These are phyloP conservation scores for Phytophthora constricta DNA, from an alignment of 352 stramenopile species.

Conservation along the genomic window DNA sequence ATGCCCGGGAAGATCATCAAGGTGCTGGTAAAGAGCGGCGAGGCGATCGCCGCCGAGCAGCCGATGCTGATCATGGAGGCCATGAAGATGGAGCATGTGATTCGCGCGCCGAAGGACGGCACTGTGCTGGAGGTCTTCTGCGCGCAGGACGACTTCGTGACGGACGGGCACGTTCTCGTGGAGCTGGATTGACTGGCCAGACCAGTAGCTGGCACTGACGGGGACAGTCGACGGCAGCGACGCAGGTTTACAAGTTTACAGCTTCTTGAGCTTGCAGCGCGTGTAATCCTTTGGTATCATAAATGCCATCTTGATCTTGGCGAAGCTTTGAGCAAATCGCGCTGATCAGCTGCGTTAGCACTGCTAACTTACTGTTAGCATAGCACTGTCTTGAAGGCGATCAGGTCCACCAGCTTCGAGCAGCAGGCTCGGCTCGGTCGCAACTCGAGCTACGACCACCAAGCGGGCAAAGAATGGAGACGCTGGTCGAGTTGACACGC, in stretches of 20 bases:
- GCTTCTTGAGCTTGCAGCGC: neutral
- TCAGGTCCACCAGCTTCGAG: too few species aligned
- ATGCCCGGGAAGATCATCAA: conserved; percentile 97
- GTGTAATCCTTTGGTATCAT: too few species aligned
- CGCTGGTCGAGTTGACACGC: too few species aligned
- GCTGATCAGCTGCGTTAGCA: too few species aligned
- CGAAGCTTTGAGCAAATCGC: too few species aligned
- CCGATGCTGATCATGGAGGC: conserved; percentile 95
- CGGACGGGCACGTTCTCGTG: conserved; percentile 76
- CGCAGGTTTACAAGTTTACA: neutral
- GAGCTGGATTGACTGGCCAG: conserved; percentile 56
- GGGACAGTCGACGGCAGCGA: too few species aligned
- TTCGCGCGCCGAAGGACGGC: conserved; percentile 75
- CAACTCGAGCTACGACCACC: too few species aligned
- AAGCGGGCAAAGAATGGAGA: too few species aligned
- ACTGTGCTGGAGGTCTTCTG: conserved; percentile 77
- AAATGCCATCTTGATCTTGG: too few species aligned
- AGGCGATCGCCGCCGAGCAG: conserved; percentile 89
- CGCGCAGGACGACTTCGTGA: conserved; percentile 78
- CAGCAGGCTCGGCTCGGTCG: too few species aligned
- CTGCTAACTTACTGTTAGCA: too few species aligned
- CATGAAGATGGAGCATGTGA: conserved; percentile 98
- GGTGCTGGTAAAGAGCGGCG: conserved; percentile 88
- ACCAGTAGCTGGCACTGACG: neutral
- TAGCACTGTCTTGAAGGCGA: too few species aligned